Evolutionary conservation across 73 alveolate genomes (phyloP).

Genomic region (Tetrahymena thermophila): DNA sequence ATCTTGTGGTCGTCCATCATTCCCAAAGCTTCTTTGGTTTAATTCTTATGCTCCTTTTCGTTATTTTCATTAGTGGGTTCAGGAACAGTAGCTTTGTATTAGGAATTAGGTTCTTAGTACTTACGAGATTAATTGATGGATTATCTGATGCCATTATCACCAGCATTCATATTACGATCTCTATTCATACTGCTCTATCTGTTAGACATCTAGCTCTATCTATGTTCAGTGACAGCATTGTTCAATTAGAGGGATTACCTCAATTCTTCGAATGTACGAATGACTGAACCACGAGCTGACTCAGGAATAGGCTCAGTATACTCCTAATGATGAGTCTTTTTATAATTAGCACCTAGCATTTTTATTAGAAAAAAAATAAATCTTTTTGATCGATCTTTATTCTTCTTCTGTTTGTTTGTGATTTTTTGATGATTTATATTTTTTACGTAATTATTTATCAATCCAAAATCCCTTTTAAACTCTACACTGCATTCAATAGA

Average conservation of each 20-base stretch:
- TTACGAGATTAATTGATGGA: neutral
- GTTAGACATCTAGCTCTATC: neutral
- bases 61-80: neutral
- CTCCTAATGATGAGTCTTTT: neutral
- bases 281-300: neutral
- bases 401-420: neutral
- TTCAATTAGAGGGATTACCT: neutral
- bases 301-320: neutral
- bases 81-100: neutral
- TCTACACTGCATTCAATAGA: neutral
- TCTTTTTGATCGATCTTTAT: neutral
- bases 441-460: neutral
- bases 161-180: neutral
- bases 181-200: neutral
- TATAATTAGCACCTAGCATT: neutral
- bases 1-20: constrained; percentile 60
- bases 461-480: neutral
- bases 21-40: neutral
- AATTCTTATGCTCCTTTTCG: neutral
- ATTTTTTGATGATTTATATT: neutral
- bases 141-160: neutral
- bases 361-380: neutral
- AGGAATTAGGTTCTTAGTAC: neutral
- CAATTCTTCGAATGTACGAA: constrained; percentile 1
- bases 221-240: neutral